Base-by-base conservation (phyloP, 2,329 filamentous ascomycete genomes). In the Sporothrix pseudoabietina region DNA sequence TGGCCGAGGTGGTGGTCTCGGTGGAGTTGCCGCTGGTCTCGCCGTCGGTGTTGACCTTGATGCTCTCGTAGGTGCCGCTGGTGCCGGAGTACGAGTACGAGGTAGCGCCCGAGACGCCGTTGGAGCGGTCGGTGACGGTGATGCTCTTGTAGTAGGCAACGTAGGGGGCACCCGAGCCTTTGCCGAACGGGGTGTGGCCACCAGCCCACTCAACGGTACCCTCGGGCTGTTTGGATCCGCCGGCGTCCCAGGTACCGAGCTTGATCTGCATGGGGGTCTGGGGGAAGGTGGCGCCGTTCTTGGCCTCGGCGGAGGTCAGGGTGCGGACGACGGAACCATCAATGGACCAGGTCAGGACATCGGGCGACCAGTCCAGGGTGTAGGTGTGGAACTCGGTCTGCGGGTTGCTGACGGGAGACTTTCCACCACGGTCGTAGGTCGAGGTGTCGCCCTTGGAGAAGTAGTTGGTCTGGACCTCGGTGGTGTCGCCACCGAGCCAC, bases 401-500 rank as follows among this genome's bases (percentile, higher is more conserved):
- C 41, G 90, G 87, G 77, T 84, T 83, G 75, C 81, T 76, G 69
- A 93, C 85, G 75, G 78, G 90, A 86, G 84, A 88, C 90, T 26
- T 26, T 73, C 85, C 85, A 79, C 88, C 91, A 75, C 91, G 90
- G 82, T 94, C 89, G 82, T 90, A 94, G 73, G 87, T 87, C n/a
- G 87, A 87, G 72, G 87, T 89, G 82, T 92, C 84, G 74, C 91
- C 92, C 85, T 93, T 92, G 83, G 89, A 88, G 82, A 92, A 93
- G 84, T 94, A 97, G 84, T 97, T 97, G 80, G 89, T 92, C 84
- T 98, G 95, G 44, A 94, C 94, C 80, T 95, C 86, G 39, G 85
- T 82, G 77, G 87, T 83, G 79, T 93, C 89, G 71, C 89, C 90
- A 74, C 95, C 96, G 74, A 98, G 87, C 91, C 93, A 97, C 83